Evolutionary conservation across 495 filamentous ascomycete species (phyloP), one percentile per base, ranked within the genome.

Genomic region (Tricharina praecox): DNA sequence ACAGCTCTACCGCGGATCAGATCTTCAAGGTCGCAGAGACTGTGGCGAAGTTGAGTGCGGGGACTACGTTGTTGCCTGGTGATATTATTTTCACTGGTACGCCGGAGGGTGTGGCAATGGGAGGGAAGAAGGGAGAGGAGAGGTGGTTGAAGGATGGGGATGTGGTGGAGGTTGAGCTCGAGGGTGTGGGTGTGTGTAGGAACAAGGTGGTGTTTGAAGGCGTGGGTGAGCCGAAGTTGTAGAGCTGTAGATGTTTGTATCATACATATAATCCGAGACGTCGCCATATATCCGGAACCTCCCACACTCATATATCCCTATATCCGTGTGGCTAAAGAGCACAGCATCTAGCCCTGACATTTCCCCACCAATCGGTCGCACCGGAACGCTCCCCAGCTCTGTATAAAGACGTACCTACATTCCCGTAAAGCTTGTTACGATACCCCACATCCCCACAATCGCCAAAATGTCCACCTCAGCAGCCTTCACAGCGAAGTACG

Each of bases 11-110:
- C 2, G 68, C 68, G 40, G 85, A 90, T 61, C 82, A 85, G 80
- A 81, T 90, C 44, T 93, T 90, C 62, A 67, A 71, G 43, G 78
- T 90, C 19, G 76, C 70, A 19, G 67, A 82, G 62, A 84, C 76
- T 1, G 77, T 90, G 50, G 64, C 77, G 0, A 83, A 86, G 53
- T 60, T 93, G 34, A 82, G 76, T 47, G 79, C 76, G 58, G 82
- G 83, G 24, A 82, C 79, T 13, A 88, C 84, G 11, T 61, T 90
- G 21, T 56, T 82, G 39, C 82, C 81, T 7, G 85, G 85, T 2
- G 83, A 88, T 64, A 30, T 88, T 43, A 85, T 92, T 43, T 87
- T 86, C 52, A 88, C 84, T 32, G 84, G 84, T 63, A 92, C 84
- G 70, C 82, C 81, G 4, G 73, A 79, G 57, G 83, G 82, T 41